phyloP scores from a whole-genome alignment of 805 yeast genomes.

The Candida xyloterini region DNA sequence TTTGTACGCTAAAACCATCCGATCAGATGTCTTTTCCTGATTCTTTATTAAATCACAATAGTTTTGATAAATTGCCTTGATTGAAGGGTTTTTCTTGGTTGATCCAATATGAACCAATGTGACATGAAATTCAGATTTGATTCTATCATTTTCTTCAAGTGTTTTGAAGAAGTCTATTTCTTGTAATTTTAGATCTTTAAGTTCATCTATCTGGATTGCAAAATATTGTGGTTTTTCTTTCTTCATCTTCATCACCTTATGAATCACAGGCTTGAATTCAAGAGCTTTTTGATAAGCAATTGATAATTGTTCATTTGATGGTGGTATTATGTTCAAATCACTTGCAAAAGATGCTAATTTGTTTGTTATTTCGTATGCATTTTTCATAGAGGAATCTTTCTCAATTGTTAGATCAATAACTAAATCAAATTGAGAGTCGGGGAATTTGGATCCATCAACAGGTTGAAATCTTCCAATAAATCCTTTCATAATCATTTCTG shows the following conservation, averaged over 20 bases:
- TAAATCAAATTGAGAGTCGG: slow-evolving; percentile 67
- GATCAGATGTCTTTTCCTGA: slow-evolving; percentile 4
- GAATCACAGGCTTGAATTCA: slow-evolving; percentile 49
- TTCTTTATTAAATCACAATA: slow-evolving; percentile 16
- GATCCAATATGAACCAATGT: slow-evolving; percentile 53
- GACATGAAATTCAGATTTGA: slow-evolving; percentile 61
- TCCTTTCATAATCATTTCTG: slow-evolving; percentile 65
- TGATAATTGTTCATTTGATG: slow-evolving; percentile 40
- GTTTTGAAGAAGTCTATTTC: slow-evolving; percentile 10
- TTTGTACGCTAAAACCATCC: slow-evolving; percentile 12
- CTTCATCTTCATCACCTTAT: slow-evolving; percentile 31
- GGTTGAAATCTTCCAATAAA: slow-evolving; percentile 70
- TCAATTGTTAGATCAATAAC: slow-evolving; percentile 55
- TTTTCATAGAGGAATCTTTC: slow-evolving; percentile 45
- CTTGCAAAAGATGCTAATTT: slow-evolving; percentile 42
- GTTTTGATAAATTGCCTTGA: slow-evolving; percentile 18
- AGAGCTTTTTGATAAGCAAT: slow-evolving; percentile 53
- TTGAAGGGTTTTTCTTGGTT: slow-evolving; percentile 13
- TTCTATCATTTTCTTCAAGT: slow-evolving; percentile 33
- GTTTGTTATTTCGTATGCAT: slow-evolving; percentile 43
- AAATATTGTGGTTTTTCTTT: slow-evolving; percentile 40
- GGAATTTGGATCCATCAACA: slow-evolving; percentile 42
- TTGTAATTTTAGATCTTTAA: slow-evolving; percentile 15
- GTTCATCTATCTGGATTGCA: slow-evolving; percentile 38
- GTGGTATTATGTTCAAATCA: slow-evolving; percentile 36